These are phyloP conservation scores for Saccharomyces jurei DNA, from an alignment of 805 yeast species.

Conservation along the genomic window DNA sequence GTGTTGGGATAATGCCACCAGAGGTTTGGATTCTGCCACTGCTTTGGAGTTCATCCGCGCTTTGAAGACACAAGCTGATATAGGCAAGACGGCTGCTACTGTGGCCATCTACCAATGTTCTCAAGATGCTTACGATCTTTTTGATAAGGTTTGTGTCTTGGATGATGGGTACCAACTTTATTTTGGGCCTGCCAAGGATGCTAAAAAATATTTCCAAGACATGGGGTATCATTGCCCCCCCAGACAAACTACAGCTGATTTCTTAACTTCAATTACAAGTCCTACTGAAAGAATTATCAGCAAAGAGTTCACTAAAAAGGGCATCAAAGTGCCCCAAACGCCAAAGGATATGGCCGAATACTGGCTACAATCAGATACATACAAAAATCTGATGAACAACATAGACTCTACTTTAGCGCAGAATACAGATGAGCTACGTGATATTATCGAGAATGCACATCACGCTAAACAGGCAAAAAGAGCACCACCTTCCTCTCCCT, in stretches of 20 bases:
- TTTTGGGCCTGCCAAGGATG: conserved; percentile 51
- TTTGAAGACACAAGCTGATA: conserved; percentile 51
- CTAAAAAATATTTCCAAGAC: conserved; percentile 48
- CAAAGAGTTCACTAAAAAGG: conserved; percentile 33
- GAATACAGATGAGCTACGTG: conserved; percentile 19
- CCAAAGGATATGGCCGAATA: conserved; percentile 52
- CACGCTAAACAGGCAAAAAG: conserved; percentile 44
- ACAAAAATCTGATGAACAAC: conserved; percentile 33
- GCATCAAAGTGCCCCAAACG: conserved; percentile 49
- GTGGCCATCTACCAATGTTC: conserved; percentile 68
- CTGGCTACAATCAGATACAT: conserved; percentile 50
- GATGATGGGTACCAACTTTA: conserved; percentile 56
- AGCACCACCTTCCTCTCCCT: conserved; percentile 42
- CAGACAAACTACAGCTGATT: conserved; percentile 65
- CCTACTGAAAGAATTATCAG: conserved; percentile 47
- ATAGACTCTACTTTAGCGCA: conserved; percentile 36
- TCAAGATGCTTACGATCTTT: conserved; percentile 54
- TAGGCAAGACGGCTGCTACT: conserved; percentile 47
- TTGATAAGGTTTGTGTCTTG: conserved; percentile 54
- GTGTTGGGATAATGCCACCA: conserved; percentile 77
- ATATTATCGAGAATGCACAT: conserved; percentile 34
- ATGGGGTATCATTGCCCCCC: conserved; percentile 62
- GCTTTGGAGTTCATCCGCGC: conserved; percentile 69
- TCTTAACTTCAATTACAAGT: conserved; percentile 60
- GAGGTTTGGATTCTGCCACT: conserved; percentile 80